Evolutionary conservation across 805 yeast species (phyloP), one percentile per base, ranked within the genome.

Genomic region (Wickerhamomyces hampshirensis): DNA sequence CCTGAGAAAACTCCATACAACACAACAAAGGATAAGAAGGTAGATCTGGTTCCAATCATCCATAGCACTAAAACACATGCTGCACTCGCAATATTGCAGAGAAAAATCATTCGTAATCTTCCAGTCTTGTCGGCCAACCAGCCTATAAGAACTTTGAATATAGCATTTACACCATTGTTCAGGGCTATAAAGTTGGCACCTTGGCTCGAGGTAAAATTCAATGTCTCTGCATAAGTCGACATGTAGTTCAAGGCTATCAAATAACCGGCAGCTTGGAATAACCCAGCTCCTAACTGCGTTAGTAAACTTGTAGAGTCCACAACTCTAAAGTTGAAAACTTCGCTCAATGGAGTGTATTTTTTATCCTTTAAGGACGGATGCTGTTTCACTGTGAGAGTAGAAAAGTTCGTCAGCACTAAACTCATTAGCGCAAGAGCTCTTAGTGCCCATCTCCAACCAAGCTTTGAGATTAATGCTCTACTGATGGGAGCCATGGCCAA

Each of bases 121-220:
- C 75, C 75, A 17, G 58, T 37, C 23, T 41, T 44, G 45, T 69
- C 75, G 4, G 73, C 68, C 9, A 53, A 37, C 28, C 50, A 45
- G 2, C 72, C 72, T 8, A 71, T 64, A 3, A 67, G 27, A 13
- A 53, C 27, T 28, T 53, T 53, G 26, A 46, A 47, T 10, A 49
- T 26, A 1, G 58, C 66, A 43, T 62, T 62, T 28, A 60, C 47
- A 16, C 52, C 57, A 37, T 62, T 62, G 43, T 61, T 61, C 12
- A 60, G 26, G 5, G 60, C 65, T 37, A 62, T 62, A 31, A 62
- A 60, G 8, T 50, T 37, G 2, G 67, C 65, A 6, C 66, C 65
- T 31, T 57, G 56, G 9, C 31, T 37, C 11, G 45, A 38, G 4
- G 53, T 37, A 38, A 55, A 60, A 3, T 63, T 63, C 13, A 62